Evolutionary conservation across 2,329 filamentous ascomycete genomes (phyloP).

Genomic region (Trichoderma oligosporum): DNA sequence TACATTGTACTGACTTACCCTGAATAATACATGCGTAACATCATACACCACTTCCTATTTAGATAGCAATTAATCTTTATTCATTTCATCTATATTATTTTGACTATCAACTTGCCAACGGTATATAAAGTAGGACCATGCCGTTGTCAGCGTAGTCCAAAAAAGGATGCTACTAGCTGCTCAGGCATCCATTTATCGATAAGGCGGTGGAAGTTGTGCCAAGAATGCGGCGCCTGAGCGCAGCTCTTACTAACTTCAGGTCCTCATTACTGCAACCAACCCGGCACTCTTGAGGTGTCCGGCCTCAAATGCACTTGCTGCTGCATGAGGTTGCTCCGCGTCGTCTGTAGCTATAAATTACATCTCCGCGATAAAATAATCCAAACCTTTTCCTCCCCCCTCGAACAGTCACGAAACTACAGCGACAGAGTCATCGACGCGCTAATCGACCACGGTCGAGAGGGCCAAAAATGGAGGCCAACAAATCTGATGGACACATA

Average conservation of each 20-base stretch:
- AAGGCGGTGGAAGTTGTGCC: neutral
- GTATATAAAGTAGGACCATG: no score
- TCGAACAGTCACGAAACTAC: neutral
- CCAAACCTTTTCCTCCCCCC: neutral
- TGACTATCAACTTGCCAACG: no score
- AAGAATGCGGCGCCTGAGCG: neutral
- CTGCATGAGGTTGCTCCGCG: neutral
- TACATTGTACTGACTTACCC: neutral
- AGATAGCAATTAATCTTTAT: slow-evolving; percentile 1
- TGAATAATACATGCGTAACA: slow-evolving; percentile 2
- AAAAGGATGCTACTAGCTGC: neutral
- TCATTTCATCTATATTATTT: neutral
- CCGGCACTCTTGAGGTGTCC: neutral
- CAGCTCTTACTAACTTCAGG: neutral
- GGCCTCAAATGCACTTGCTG: neutral
- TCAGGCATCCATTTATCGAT: slow-evolving; percentile 1
- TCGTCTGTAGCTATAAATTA: neutral
- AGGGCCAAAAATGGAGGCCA: slow-evolving; percentile 29
- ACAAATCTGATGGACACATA: slow-evolving; percentile 36
- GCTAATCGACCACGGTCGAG: neutral
- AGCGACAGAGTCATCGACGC: neutral
- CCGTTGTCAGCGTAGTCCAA: neutral
- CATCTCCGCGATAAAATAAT: neutral
- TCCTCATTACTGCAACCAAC: neutral
- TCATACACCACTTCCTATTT: neutral